These are phyloP conservation scores for Penicillium olsonii DNA, from an alignment of 2,329 filamentous ascomycete genomes.

Conservation along the genomic window DNA sequence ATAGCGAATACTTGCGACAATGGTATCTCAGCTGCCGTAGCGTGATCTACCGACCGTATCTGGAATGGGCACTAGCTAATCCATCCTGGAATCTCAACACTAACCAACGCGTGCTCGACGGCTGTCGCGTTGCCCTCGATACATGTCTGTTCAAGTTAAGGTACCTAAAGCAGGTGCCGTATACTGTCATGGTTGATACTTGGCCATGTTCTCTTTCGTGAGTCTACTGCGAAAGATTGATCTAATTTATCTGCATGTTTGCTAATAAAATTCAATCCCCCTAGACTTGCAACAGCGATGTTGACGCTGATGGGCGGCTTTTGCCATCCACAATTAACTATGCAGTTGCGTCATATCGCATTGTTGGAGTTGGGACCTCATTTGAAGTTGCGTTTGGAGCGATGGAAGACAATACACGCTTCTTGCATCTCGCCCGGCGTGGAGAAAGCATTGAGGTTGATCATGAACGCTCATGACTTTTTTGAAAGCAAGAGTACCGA, in stretches of 20 bases:
- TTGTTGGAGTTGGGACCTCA: slow-evolving; percentile 8
- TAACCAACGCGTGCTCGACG: slow-evolving; percentile 4
- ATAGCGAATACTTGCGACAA: slow-evolving; percentile 11
- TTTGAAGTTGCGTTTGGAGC: neutral
- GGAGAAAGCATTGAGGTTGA: slow-evolving; percentile 5
- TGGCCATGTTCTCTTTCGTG: slow-evolving; percentile 12
- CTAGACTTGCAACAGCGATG: slow-evolving; percentile 7
- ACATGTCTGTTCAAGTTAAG: slow-evolving; percentile 6
- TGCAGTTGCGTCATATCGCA: slow-evolving; percentile 1
- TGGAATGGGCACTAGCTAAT: slow-evolving; percentile 12
- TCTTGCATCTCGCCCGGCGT: slow-evolving; percentile 7
- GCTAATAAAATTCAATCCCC: neutral
- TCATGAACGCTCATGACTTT: slow-evolving; percentile 9
- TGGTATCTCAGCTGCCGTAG: slow-evolving; percentile 14
- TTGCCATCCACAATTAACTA: slow-evolving; percentile 8
- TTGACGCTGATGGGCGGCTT: slow-evolving; percentile 12
- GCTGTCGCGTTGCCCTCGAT: slow-evolving; percentile 8
- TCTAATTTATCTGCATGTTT: neutral
- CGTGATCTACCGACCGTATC: slow-evolving; percentile 11
- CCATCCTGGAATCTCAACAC: slow-evolving; percentile 6
- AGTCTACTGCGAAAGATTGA: neutral
- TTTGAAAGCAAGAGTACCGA: slow-evolving; percentile 7
- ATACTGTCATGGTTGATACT: slow-evolving; percentile 12
- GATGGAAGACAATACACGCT: slow-evolving; percentile 8
- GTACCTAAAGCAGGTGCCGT: slow-evolving; percentile 3